Evolutionary conservation across 371 early-diverging fungal genomes (phyloP), one percentile per base, ranked within the genome.

Genomic region (Mucor indicus): DNA sequence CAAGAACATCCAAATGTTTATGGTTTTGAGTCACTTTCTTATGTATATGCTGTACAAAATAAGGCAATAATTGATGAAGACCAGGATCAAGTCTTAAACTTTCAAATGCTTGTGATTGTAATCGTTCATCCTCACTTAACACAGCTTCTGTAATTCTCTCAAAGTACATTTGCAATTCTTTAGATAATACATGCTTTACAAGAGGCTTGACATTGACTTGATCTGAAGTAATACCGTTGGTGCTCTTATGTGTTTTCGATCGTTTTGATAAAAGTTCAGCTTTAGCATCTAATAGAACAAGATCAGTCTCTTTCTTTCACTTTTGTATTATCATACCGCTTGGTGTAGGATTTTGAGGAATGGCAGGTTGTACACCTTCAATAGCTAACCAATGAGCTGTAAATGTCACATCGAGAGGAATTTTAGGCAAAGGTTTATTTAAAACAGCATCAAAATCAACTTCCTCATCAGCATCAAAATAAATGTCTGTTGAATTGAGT

Each of bases 371-470:
- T 4, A 98, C 97, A 17, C 99, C 99, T 55, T 99, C 99, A 51
- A 99, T 92, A 3, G 99, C 99, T 11, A 99, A 84, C 97, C 98
- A 98, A 65, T 98, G 98, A n/a, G 89, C 92, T 2, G 93, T 93
- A 54, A 86, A 92, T 2, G 85, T 80, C 0, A 91, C 83, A 43
- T 95, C 93, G 20, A 89, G 71, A 1, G 99, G 99, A 3, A 98
- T 91, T 45, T 91, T 89, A 1, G 99, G 99, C 13, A 99, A 73
- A 0, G 97, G 94, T 20, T 85, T 81, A 44, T 88, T 91, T 3
- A 99, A 74, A 27, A 95, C 72, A 7, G 87, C 83, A 38, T 98
- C 99, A 47, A 99, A 82, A 64, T 98, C 98, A 13, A 98, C 72
- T 64, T 98, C 98, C 59, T 95, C 93, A 62, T 99, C 99, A 17